These are phyloP conservation scores for Thermoascus crustaceus DNA, from an alignment of 2,329 filamentous ascomycete species.

Conservation along the genomic window DNA sequence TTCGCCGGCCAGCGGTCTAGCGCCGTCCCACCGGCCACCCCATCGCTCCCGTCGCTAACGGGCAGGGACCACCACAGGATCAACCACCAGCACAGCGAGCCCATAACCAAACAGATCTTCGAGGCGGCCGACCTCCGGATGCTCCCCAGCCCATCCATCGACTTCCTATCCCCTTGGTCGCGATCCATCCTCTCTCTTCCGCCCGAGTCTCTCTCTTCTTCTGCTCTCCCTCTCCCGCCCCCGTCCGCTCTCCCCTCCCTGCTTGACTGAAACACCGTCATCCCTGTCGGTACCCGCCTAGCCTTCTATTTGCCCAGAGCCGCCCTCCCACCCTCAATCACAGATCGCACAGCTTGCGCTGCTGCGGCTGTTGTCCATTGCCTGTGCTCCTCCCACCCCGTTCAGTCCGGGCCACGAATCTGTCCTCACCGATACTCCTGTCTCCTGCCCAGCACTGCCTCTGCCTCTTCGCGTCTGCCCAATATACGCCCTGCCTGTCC, in stretches of 20 bases:
- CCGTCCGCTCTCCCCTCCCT: constrained; percentile 2
- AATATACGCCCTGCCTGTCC: not conserved
- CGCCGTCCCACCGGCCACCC: constrained; percentile 1
- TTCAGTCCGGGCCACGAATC: not conserved
- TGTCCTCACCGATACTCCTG: not conserved
- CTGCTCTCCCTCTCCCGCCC: constrained; percentile 2
- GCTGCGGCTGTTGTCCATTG: too few species aligned
- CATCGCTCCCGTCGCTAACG: constrained; percentile 4
- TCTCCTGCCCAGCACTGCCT: too few species aligned
- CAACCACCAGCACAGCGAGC: not conserved
- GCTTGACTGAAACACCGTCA: too few species aligned
- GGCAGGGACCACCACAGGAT: not conserved
- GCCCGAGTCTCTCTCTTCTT: constrained; percentile 4
- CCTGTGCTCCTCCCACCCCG: constrained; percentile 2
- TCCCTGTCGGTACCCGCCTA: too few species aligned
- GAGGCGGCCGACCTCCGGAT: constrained; percentile 1
- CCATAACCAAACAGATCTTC: constrained; percentile 1
- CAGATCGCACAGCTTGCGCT: too few species aligned
- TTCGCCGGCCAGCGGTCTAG: not conserved
- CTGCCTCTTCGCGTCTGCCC: constrained; percentile 5
- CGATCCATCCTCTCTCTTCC: not conserved
- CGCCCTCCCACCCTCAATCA: too few species aligned
- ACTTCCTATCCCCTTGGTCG: not conserved
- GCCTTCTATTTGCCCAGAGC: too few species aligned
- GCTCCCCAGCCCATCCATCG: constrained; percentile 1